Evolutionary conservation across 2,329 filamentous ascomycete genomes (phyloP).

Genomic region (Trichoderma atroviride): DNA sequence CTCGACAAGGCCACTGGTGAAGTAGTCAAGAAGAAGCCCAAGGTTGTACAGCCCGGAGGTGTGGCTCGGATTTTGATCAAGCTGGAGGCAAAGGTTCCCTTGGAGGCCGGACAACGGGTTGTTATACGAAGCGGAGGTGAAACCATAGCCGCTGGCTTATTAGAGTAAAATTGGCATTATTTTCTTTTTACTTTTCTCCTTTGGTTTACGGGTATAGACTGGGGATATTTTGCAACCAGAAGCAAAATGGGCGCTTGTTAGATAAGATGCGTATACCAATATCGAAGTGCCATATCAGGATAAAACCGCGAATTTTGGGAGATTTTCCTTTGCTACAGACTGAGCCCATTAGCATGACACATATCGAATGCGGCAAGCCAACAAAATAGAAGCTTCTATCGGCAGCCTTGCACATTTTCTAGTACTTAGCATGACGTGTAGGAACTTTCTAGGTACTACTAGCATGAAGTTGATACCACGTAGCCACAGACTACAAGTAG

Average conservation of each 20-base stretch:
- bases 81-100: conserved; percentile 71
- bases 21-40: conserved; percentile 80
- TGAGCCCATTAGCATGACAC: background rate
- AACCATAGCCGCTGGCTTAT: conserved; percentile 78
- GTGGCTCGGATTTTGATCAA: conserved; percentile 79
- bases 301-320: background rate
- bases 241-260: background rate
- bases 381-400: background rate
- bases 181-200: background rate
- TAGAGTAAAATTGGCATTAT: conserved; percentile 18
- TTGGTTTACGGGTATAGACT: conserved; percentile 1
- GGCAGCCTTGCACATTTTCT: background rate
- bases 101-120: conserved; percentile 79
- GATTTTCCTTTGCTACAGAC: background rate
- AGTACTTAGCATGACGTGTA: background rate
- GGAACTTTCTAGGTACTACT: background rate
- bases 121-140: conserved; percentile 79
- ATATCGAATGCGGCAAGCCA: background rate
- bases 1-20: conserved; percentile 79
- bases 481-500: background rate
- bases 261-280: background rate
- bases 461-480: background rate
- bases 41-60: conserved; percentile 76
- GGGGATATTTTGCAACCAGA: background rate
- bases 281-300: background rate